Conservation (phyloP, 176 grass and related monocot genomes). For the Raddia distichophylla region DNA sequence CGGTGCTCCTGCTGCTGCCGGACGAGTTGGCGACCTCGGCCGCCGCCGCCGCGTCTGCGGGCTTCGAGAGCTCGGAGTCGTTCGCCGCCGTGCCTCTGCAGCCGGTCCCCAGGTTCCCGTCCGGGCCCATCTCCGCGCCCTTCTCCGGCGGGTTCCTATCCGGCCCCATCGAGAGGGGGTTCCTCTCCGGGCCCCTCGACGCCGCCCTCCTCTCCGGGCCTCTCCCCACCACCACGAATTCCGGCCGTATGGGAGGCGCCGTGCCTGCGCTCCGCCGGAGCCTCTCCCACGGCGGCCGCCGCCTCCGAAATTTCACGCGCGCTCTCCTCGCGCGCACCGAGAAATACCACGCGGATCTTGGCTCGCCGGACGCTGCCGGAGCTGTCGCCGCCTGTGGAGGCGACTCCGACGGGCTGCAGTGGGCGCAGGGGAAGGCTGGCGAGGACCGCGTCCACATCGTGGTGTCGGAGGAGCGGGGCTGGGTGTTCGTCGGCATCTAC, state of each 20-base stretch:
- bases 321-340: conserved; percentile 44
- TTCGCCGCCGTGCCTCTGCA: conserved; percentile 84
- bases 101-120: conserved; percentile 67
- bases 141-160: conserved; percentile 58
- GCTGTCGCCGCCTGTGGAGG: conserved; percentile 36
- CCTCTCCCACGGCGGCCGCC: conserved; percentile 67
- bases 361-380: conserved; percentile 37
- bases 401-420: conserved; percentile 51
- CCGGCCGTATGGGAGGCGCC: neutral
- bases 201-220: conserved; percentile 69
- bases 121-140: conserved; percentile 66
- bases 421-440: conserved; percentile 94
- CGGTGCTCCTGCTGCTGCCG: conserved; percentile 41
- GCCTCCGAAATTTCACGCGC: conserved; percentile 46
- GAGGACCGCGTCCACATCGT: conserved; percentile 93
- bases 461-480: conserved; percentile 80
- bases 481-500: conserved; percentile 98
- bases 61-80: conserved; percentile 85
- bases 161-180: conserved; percentile 64
- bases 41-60: conserved; percentile 31
- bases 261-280: conserved; percentile 60
- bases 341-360: conserved; percentile 27
- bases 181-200: conserved; percentile 82
- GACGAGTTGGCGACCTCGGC: conserved; percentile 34
- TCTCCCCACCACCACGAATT: conserved; percentile 43